Evolutionary conservation across 2,329 filamentous ascomycete species (phyloP), one percentile per base, ranked within the genome.

Genomic region (Sclerotinia sclerotiorum): DNA sequence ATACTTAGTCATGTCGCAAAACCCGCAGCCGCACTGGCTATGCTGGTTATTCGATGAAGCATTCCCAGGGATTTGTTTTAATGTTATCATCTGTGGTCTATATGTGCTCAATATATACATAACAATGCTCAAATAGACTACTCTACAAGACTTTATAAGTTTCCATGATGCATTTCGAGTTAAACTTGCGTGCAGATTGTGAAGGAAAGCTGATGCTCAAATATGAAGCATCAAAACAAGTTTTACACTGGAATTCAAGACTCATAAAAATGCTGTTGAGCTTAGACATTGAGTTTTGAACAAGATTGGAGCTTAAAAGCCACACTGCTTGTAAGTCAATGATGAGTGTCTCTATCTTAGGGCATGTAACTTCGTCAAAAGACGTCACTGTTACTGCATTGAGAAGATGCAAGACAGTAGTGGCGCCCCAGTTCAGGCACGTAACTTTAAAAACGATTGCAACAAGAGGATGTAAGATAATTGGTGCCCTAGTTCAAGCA

Each of bases 291-390:
- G 35, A 42, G 55, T 24, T 35, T 19, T 24, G 10, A 57, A 17
- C 13, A 27, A 27, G n/a, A 42, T 27, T 58, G 56, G 56, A 44
- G 56, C n/a, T 58, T 44, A 29, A 29, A 58, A 29, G 29, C 24
- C 15, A 27, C 5, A 21, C 17, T 21, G 27, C 3, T 11, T 13
- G 19, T 29, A 21, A 29, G 39, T 60, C 39, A 27, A 24, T 13
- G 39, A 29, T 27, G 27, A 39, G 27, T 60, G 24, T 24, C 10
- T 27, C 42, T 60, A 46, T 24, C 39, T 60, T 8, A 46, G 17
- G 17, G 24, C 39, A 60, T 46, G 56, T n/a, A 39, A 24, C 56
- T 58, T 2, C n/a, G 24, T 58, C 55, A 58, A 58, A 58, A n/a
- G n/a, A n/a, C n/a, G n/a, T n/a, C n/a, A n/a, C n/a, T n/a, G n/a